phyloP scores from a whole-genome alignment of 331 rosid species.

The Stylosanthes scabra region DNA sequence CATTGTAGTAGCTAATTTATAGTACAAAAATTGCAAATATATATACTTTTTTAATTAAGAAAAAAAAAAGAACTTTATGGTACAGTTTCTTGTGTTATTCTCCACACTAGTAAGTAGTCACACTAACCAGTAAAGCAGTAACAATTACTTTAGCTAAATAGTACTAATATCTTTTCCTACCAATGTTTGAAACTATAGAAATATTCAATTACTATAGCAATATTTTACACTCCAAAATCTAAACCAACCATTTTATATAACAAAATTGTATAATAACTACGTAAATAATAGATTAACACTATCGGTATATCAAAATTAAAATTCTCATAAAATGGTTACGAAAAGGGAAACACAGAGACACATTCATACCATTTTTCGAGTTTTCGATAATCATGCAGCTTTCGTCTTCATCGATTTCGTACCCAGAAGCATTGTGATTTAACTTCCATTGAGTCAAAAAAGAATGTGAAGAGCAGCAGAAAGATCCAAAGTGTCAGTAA shows the following conservation, averaged over 20 bases:
- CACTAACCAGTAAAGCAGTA: background rate
- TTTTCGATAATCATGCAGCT: background rate
- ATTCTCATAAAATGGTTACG: too few species aligned
- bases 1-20: background rate
- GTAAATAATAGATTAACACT: too few species aligned
- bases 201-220: too few species aligned
- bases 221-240: too few species aligned
- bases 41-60: background rate
- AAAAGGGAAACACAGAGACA: too few species aligned
- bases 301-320: too few species aligned
- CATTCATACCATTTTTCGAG: too few species aligned
- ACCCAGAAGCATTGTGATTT: background rate
- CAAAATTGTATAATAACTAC: too few species aligned
- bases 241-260: too few species aligned
- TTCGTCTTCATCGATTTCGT: background rate
- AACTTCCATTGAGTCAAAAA: constrained; percentile 14
- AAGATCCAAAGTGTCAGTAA: constrained; percentile 31
- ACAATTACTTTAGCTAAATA: background rate
- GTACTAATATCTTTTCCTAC: background rate
- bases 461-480: constrained; percentile 36
- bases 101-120: background rate
- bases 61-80: background rate
- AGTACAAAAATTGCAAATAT: background rate
- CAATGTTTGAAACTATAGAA: background rate
- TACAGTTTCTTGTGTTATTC: background rate